phyloP scores from a whole-genome alignment of 1,284 basidiomycete species.

The Rhodotorula sp. region DNA sequence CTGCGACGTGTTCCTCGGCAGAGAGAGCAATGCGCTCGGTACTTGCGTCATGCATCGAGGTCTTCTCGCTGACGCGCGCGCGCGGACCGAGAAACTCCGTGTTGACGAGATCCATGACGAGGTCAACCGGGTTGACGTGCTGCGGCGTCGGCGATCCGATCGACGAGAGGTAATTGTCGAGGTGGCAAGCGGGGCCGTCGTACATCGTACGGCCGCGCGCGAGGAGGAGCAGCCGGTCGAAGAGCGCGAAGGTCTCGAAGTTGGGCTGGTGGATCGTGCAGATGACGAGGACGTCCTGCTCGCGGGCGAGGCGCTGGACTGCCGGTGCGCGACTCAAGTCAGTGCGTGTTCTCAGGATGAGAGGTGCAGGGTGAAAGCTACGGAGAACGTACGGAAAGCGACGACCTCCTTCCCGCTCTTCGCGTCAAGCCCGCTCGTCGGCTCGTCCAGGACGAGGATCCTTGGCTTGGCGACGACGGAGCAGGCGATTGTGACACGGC shows the following conservation, averaged over 20 bases:
- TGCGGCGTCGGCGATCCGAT: constrained; percentile 41
- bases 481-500: constrained; percentile 51
- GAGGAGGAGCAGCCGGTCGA: constrained; percentile 49
- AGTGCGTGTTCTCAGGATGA: not conserved
- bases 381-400: constrained; percentile 30
- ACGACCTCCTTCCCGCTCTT: constrained; percentile 50
- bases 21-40: not conserved
- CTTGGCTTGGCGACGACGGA: constrained; percentile 50
- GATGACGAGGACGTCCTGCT: constrained; percentile 48
- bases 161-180: constrained; percentile 43
- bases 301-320: constrained; percentile 44
- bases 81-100: constrained; percentile 44
- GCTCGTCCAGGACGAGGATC: constrained; percentile 55
- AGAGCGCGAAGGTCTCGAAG: constrained; percentile 49
- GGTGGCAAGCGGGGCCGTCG: constrained; percentile 14
- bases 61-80: not conserved
- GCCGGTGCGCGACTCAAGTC: not conserved
- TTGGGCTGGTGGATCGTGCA: constrained; percentile 52
- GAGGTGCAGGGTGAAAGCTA: not conserved
- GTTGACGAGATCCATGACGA: constrained; percentile 47
- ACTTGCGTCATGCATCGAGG: not conserved
- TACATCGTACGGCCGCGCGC: constrained; percentile 43
- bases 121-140: constrained; percentile 49
- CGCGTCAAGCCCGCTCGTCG: constrained; percentile 48
- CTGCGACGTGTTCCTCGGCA: constrained; percentile 1